Evolutionary conservation across 331 rosid genomes (phyloP), one percentile per base, ranked within the genome.

Genomic region (Acacia concinna): DNA sequence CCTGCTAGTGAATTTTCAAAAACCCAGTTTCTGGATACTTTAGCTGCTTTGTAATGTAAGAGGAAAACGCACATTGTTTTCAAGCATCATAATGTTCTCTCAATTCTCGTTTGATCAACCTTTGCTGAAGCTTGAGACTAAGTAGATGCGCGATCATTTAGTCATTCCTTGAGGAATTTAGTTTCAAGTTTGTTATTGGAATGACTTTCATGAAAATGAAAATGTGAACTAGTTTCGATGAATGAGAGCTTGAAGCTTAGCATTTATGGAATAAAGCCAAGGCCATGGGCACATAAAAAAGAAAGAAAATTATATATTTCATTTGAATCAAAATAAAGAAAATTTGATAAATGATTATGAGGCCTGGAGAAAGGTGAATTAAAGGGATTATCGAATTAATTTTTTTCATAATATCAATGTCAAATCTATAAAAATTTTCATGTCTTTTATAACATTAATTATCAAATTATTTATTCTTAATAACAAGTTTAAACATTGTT

Each of bases 11-110:
- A 34, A 34, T 27, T 25, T 77, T 67, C 57, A 79, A 73, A 54
- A 76, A 59, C 66, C 68, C 46, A 68, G 82, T 79, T 86, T 57
- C 25, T 59, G 74, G 84, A 51, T 71, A 52, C 59, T 51, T 20
- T 1, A 1, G 47, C 15, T 73, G 51, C 38, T 63, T 54, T 77
- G 43, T 51, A 69, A 32, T 57, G 62, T 5, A 27, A 69, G 37
- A 14, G 74, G 37, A 10, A n/a, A 41, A 8, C 43, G 57, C 56
- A 43, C 38, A 14, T 23, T 23, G 23, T 69, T 69, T 69, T 43
- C 32, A 25, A 69, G 56, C 23, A 69, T 25, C 20, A 23, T 21
- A 18, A 40, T 43, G 2, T 68, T 41, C 34, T n/a, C 73, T 25
- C 23, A 25, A 6, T 13, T 41, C 12, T 25, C 2, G 56, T 43